A percentile compares a stretch with the other conserved stretches of the same genome.
phyloP scores from a whole-genome alignment of 1,284 basidiomycete genomes.

The Rhodotorula sp. region DNA sequence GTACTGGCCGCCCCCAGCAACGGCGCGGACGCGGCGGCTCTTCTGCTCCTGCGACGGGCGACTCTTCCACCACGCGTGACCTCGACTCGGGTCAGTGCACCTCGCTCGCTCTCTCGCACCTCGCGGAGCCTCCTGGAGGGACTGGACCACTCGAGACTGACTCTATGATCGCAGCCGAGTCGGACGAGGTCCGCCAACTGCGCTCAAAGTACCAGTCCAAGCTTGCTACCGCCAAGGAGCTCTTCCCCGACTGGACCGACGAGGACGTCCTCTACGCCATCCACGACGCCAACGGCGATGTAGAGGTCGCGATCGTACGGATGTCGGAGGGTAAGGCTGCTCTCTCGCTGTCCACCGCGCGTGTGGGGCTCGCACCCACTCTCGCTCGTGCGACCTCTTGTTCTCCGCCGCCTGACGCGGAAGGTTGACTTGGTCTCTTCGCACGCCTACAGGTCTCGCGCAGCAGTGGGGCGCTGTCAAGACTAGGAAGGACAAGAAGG shows the following conservation, averaged over 20 bases:
- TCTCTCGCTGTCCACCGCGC: background rate
- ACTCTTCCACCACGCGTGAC: conserved; percentile 6
- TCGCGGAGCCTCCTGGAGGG: background rate
- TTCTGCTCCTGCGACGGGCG: conserved; percentile 4
- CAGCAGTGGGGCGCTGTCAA: conserved; percentile 83
- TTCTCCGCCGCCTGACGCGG: background rate
- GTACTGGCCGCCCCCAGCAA: conserved; percentile 23
- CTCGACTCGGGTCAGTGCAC: background rate
- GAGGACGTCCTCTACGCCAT: conserved; percentile 78
- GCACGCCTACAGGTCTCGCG: conserved; percentile 61
- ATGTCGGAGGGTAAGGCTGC: conserved; percentile 70
- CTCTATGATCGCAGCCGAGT: conserved; percentile 13
- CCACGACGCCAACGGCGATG: conserved; percentile 69
- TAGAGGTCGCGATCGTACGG: conserved; percentile 68
- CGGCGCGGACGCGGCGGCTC: conserved; percentile 23
- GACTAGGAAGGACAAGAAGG: conserved; percentile 77
- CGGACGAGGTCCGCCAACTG: conserved; percentile 32
- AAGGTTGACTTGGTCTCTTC: background rate
- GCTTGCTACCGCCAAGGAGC: conserved; percentile 56
- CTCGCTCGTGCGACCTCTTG: too few species aligned
- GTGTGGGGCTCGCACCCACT: background rate
- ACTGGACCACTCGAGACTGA: background rate
- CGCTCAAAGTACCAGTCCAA: conserved; percentile 32
- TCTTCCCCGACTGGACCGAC: conserved; percentile 72
- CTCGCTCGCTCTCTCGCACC: background rate